Evolutionary conservation across 495 filamentous ascomycete genomes (phyloP).

Genomic region (Daldinia caldariorum): DNA sequence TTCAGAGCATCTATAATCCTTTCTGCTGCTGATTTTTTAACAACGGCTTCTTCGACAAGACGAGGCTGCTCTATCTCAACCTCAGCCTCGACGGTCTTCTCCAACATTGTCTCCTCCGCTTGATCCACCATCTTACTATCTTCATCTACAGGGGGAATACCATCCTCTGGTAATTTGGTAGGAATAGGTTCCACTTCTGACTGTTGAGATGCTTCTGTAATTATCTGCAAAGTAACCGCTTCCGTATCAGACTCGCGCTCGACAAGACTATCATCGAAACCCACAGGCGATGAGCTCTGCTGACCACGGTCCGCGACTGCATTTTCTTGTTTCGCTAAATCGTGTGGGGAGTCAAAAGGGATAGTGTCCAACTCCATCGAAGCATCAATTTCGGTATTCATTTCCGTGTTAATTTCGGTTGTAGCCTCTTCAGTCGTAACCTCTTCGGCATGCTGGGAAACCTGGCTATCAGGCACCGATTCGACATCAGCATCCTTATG

Average conservation of each 20-base stretch:
- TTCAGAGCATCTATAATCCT: slow-evolving; percentile 62
- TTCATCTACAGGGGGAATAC: slow-evolving; percentile 14
- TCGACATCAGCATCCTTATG: slow-evolving; percentile 22
- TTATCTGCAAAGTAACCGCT: slow-evolving; percentile 47
- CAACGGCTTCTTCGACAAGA: slow-evolving; percentile 12
- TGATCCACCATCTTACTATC: slow-evolving; percentile 19
- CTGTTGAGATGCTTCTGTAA: slow-evolving; percentile 47
- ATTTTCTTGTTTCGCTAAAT: slow-evolving; percentile 24
- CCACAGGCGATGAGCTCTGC: slow-evolving; percentile 10
- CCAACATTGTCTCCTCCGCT: slow-evolving; percentile 9
- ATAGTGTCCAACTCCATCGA: slow-evolving; percentile 23
- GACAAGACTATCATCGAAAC: slow-evolving; percentile 19
- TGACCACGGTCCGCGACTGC: neutral
- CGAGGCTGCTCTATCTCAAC: slow-evolving; percentile 4
- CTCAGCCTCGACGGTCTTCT: slow-evolving; percentile 20
- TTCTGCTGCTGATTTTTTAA: slow-evolving; percentile 34
- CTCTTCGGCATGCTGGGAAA: slow-evolving; percentile 5
- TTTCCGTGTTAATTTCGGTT: no score
- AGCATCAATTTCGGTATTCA: slow-evolving; percentile 17
- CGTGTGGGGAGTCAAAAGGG: slow-evolving; percentile 23
- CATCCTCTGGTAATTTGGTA: slow-evolving; percentile 2
- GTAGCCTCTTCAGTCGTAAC: slow-evolving; percentile 3
- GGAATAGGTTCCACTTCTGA: slow-evolving; percentile 31
- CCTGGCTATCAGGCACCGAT: slow-evolving; percentile 34
- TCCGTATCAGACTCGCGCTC: slow-evolving; percentile 43